Evolutionary conservation across 2,329 filamentous ascomycete species (phyloP).

Genomic region (Westerdykella sp.): DNA sequence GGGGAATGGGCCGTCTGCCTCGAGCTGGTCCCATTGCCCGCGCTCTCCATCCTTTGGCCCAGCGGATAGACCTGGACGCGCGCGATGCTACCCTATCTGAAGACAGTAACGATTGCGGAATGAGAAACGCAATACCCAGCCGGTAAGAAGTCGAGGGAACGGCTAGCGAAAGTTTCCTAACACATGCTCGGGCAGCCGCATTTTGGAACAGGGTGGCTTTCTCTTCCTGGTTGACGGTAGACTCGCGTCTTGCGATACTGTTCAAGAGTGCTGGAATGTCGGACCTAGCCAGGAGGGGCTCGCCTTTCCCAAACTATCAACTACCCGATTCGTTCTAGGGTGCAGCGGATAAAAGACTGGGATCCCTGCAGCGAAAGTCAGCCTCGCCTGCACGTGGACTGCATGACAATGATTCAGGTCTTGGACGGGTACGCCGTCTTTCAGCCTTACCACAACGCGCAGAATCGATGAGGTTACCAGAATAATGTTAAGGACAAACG

Average conservation of each 20-base stretch:
- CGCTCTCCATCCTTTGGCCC: conserved; percentile 23
- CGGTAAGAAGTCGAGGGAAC: conserved; percentile 12
- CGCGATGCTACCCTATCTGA: conserved; percentile 14
- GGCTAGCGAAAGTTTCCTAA: conserved; percentile 23
- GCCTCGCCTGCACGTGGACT: too few relatives aligned
- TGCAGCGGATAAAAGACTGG: conserved; percentile 8
- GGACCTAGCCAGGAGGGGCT: conserved; percentile 20
- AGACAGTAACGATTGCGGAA: conserved; percentile 16
- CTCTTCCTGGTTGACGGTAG: conserved; percentile 13
- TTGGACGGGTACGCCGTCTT: too few relatives aligned
- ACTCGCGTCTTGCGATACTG: conserved; percentile 15
- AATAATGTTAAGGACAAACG: too few relatives aligned
- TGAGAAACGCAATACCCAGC: conserved; percentile 16
- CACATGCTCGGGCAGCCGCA: conserved; percentile 22
- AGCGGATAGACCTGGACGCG: conserved; percentile 13
- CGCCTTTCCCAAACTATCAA: conserved; percentile 29
- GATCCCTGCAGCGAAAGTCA: background rate
- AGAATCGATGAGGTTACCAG: too few relatives aligned
- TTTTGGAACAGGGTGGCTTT: conserved; percentile 15
- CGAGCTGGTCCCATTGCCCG: conserved; percentile 17
- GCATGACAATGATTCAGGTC: too few relatives aligned
- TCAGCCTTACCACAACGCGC: too few relatives aligned
- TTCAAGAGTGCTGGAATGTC: conserved; percentile 12
- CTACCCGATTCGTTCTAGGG: conserved; percentile 28
- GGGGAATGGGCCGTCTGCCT: conserved; percentile 15